Evolutionary conservation across 2,329 filamentous ascomycete species (phyloP).

Genomic region (Colletotrichum eleusines): DNA sequence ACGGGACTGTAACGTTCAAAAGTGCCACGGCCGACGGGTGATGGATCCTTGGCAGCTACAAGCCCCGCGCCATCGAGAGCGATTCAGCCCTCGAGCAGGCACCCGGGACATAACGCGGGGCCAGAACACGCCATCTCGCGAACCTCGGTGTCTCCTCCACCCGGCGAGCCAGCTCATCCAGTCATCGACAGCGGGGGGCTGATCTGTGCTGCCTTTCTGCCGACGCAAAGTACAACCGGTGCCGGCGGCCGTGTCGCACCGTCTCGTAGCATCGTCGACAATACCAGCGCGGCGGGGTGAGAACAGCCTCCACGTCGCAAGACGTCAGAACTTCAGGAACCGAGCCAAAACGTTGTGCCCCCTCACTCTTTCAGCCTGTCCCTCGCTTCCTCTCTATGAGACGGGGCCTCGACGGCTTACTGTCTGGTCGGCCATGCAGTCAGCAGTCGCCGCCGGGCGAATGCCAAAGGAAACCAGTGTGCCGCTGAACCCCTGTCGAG

Average conservation of each 20-base stretch:
- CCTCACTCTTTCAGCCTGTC: not conserved
- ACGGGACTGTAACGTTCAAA: not conserved
- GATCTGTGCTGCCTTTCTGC: not conserved
- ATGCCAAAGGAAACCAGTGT: not conserved
- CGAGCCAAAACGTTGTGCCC: not conserved
- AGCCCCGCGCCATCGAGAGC: not conserved
- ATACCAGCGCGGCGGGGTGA: not conserved
- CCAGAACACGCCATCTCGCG: not conserved
- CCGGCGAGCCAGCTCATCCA: not conserved
- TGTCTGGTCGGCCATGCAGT: not conserved
- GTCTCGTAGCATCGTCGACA: constrained; percentile 7
- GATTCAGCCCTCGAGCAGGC: not conserved
- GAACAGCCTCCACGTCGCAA: not conserved
- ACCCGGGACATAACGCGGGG: not conserved
- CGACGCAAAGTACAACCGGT: not conserved
- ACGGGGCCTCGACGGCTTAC: not conserved
- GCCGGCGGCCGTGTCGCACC: not conserved
- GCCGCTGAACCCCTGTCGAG: not conserved
- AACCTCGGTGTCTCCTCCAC: not conserved
- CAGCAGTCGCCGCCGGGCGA: not conserved
- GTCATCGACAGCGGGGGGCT: not conserved
- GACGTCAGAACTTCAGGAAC: not conserved
- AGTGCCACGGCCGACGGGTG: not conserved
- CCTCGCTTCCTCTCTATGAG: not conserved
- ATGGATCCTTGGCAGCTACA: not conserved